Conservation (phyloP, 805 yeast genomes). For the Dipodascus albidus region DNA sequence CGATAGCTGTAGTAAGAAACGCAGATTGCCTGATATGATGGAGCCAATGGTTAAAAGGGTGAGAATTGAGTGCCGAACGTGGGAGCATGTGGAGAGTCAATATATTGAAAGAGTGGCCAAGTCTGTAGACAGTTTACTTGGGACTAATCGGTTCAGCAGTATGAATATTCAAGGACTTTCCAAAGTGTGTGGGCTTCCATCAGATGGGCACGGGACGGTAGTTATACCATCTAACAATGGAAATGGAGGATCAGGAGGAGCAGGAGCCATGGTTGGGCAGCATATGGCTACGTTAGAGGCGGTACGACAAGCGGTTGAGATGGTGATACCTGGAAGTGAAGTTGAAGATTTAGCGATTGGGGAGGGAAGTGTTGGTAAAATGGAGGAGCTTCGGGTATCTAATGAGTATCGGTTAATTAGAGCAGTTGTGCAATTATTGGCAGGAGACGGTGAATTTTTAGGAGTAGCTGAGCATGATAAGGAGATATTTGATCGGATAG, state of each 20-base stretch:
- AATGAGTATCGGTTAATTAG: conserved; percentile 23
- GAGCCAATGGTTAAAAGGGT: not conserved
- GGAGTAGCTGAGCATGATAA: conserved; percentile 12
- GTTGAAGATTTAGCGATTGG: conserved; percentile 14
- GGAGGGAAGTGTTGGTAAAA: conserved; percentile 11
- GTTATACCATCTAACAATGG: not conserved
- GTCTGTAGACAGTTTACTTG: conserved; percentile 18
- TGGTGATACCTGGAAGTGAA: conserved; percentile 12
- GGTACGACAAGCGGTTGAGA: conserved; percentile 20
- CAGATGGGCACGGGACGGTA: not conserved
- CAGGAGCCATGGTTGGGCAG: conserved; percentile 5
- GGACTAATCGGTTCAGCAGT: conserved; percentile 13
- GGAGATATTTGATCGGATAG: conserved; percentile 6
- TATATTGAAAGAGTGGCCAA: conserved; percentile 17
- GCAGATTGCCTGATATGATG: not conserved
- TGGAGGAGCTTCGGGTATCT: conserved; percentile 25
- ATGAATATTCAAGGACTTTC: conserved; percentile 8
- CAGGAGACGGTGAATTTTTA: conserved; percentile 11
- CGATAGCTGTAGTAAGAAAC: not conserved
- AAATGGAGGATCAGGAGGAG: not conserved
- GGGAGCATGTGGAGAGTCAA: conserved; percentile 17
- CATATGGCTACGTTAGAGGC: conserved; percentile 24
- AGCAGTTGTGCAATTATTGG: conserved; percentile 12
- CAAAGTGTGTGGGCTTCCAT: not conserved
- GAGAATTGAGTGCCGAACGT: conserved; percentile 5